Conservation (phyloP, 805 yeast genomes). For the Wickerhamiella qilinensis region DNA sequence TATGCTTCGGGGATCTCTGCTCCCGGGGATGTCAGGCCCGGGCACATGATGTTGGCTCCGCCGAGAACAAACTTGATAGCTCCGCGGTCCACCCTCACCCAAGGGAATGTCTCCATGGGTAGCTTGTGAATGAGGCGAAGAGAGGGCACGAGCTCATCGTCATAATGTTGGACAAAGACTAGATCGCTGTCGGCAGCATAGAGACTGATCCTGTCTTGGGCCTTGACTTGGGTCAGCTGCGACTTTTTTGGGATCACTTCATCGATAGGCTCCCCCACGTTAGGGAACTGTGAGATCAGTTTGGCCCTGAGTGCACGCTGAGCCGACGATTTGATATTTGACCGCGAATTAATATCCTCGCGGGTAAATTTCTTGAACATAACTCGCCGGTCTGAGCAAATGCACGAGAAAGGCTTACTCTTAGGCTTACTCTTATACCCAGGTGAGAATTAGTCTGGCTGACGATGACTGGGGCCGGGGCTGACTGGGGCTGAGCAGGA, state of each 20-base stretch:
- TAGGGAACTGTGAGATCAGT: slow-evolving; percentile 56
- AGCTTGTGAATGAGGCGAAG: slow-evolving; percentile 30
- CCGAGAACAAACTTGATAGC: slow-evolving; percentile 91
- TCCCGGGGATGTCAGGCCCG: slow-evolving; percentile 75
- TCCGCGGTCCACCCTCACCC: slow-evolving; percentile 84
- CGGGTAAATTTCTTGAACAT: slow-evolving; percentile 39
- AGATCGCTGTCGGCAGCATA: slow-evolving; percentile 60
- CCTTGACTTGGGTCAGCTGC: slow-evolving; percentile 62
- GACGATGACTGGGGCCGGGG: too few relatives aligned
- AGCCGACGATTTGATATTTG: slow-evolving; percentile 87
- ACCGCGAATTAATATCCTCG: slow-evolving; percentile 78
- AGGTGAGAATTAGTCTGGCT: too few relatives aligned
- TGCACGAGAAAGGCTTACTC: too few relatives aligned
- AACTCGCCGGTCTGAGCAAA: too few relatives aligned
- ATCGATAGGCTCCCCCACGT: slow-evolving; percentile 56
- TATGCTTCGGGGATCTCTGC: slow-evolving; percentile 64
- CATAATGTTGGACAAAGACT: slow-evolving; percentile 65
- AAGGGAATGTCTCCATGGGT: slow-evolving; percentile 60
- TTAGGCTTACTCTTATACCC: too few relatives aligned
- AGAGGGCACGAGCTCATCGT: slow-evolving; percentile 60
- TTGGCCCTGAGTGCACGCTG: slow-evolving; percentile 74
- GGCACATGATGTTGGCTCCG: slow-evolving; percentile 96
- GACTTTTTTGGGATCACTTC: slow-evolving; percentile 78
- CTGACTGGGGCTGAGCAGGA: too few relatives aligned
- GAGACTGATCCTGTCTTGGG: slow-evolving; percentile 77